Evolutionary conservation across 257 asterid species (phyloP).

Genomic region (Scutellaria barbata): DNA sequence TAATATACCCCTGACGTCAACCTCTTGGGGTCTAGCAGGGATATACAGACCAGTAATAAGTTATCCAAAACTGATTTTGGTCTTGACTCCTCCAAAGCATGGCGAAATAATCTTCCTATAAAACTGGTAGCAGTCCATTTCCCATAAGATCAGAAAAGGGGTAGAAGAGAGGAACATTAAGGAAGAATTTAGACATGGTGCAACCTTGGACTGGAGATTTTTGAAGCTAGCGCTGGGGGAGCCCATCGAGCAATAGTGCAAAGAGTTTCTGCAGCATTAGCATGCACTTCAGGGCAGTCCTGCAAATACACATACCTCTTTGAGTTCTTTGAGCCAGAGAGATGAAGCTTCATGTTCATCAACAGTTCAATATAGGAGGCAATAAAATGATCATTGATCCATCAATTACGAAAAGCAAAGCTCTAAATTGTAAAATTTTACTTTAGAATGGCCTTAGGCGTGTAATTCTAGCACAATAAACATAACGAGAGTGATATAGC

Average conservation of each 20-base stretch:
- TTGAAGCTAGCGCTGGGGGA: conserved; percentile 64
- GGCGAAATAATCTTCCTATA: conserved; percentile 74
- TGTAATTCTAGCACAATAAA: not conserved
- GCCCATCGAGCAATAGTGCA: conserved; percentile 72
- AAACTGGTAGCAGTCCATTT: conserved; percentile 56
- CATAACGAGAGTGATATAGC: conserved; percentile 1
- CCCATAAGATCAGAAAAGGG: conserved; percentile 32
- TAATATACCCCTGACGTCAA: conserved; percentile 69
- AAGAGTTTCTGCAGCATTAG: conserved; percentile 86
- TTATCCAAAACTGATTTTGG: conserved; percentile 83
- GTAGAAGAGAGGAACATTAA: not conserved
- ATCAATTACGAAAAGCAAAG: not conserved
- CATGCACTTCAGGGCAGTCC: conserved; percentile 92
- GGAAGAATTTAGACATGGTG: conserved; percentile 26
- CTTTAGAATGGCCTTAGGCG: not conserved
- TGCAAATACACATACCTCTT: conserved; percentile 40
- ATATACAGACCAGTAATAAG: conserved; percentile 71
- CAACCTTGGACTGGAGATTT: conserved; percentile 80
- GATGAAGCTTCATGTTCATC: conserved; percentile 10
- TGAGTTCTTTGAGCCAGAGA: conserved; percentile 10
- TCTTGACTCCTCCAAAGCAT: conserved; percentile 76
- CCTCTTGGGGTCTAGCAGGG: conserved; percentile 83
- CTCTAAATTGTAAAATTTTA: conserved; percentile 18
- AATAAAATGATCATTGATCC: conserved; percentile 1
- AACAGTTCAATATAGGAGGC: not conserved